Evolutionary conservation across 129 eudicot genomes (phyloP), one percentile per base, ranked within the genome.

Genomic region (Apium graveolens): DNA sequence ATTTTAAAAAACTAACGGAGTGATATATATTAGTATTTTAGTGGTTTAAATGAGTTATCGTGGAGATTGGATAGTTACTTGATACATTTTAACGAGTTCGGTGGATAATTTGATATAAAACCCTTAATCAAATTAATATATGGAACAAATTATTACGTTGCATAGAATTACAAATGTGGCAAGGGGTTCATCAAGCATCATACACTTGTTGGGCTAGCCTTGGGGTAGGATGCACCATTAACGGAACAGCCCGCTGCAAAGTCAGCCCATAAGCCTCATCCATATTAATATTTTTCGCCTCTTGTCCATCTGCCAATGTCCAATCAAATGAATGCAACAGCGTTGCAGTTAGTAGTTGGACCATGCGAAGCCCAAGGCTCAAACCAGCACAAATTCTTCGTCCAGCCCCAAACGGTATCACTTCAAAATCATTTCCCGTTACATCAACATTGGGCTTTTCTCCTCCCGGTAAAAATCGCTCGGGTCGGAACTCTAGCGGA

Each of bases 211-310:
- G 78, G 7, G 84, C 80, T 35, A 95, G 75, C 86, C 97, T 86
- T 0, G 90, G 96, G 75, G n/a, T 81, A 0, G 96, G 94, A 80
- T 86, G 87, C 53, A 95, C 92, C 86, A 85, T 39, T 55, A 95
- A 82, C 5, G 98, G 98, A 53, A 70, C 79, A 7, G 85, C 93
- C 80, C 97, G 83, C 77, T 95, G 98, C 70, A 95, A 85, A 10
- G 98, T 91, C 77, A 95, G 78, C 78, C 97, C 98, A 86, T 87
- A 95, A 4, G 92, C 92, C 65, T 94, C 97, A 51, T 94, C 90
- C 96, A 91, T 94, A 37, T 94, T 79, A 0, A 91, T 77, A 29
- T 87, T 82, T 34, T 84, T 86, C 0, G 79, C 81, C 4, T 24
- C 74, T 21, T 78, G 79, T 26, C 93, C 93, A 2, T 84, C 77